Evolutionary conservation across 768 basidiomycete genomes (phyloP), one percentile per base, ranked within the genome.

Genomic region (Mycena filopes): DNA sequence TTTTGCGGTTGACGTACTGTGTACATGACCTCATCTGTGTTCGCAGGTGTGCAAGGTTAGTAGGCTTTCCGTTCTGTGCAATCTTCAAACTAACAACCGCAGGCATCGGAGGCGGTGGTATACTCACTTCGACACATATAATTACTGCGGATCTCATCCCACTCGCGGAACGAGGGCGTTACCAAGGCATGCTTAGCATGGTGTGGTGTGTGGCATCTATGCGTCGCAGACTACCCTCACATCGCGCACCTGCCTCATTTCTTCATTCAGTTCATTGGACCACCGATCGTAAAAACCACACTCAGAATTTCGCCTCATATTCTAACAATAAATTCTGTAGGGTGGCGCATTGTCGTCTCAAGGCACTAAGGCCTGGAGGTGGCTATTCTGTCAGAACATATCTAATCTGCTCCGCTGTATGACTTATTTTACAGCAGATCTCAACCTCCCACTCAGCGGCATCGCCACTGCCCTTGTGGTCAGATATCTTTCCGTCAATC

Each of bases 121-220:
- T 80, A 28, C 54, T 76, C 8, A 69, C 75, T 11, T 67, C 78
- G 36, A 72, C 77, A 10, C 76, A 80, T 42, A 80, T 82, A 53
- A 71, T 83, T 47, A 66, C 81, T 1, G 74, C 78, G 21, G 82
- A 83, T 70, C 70, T 83, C 2, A 77, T 83, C 4, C 74, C 82
- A 9, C 74, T 83, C 6, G 69, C 73, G 20, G 78, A 82, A 58
- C 77, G 82, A 5, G 82, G 82, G 9, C 41, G 67, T 7, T 81
- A 77, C 38, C 60, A 72, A 0, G 76, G 75, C n/a, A 51, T 80
- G 16, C 41, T 78, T 41, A 74, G 70, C 20, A 43, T 65, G 42
- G 55, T 57, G 16, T 81, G 77, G 75, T 69, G 69, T 49, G 54
- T 77, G 4, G 78, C 76, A 21, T 79, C 75, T 18, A 62, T 67